These are phyloP conservation scores for Thelonectria discophora DNA, from an alignment of 2,329 filamentous ascomycete species.

Conservation along the genomic window DNA sequence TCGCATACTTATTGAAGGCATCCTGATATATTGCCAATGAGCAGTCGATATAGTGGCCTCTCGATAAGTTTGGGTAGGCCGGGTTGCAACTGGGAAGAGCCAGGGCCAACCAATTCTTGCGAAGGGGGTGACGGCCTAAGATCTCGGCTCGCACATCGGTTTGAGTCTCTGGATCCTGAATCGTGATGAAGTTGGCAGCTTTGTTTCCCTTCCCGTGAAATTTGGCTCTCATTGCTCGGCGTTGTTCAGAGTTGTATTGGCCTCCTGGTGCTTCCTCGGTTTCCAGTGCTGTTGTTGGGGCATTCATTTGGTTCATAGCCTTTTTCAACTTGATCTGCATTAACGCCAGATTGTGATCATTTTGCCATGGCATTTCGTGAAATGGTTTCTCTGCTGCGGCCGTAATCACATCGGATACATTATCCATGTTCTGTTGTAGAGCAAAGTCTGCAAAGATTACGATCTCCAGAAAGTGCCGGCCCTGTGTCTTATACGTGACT, in stretches of 20 bases:
- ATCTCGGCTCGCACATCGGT: neutral
- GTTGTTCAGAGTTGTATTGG: neutral
- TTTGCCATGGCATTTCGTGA: too few species aligned
- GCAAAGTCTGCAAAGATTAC: too few species aligned
- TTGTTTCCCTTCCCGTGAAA: neutral
- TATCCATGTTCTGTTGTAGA: too few species aligned
- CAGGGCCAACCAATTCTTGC: slow-evolving; percentile 1
- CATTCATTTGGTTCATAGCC: too few species aligned
- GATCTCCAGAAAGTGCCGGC: too few species aligned
- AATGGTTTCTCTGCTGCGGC: too few species aligned
- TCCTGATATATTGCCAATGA: neutral
- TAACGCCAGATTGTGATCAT: too few species aligned
- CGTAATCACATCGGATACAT: too few species aligned
- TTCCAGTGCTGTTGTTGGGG: too few species aligned
- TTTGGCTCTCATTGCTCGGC: neutral
- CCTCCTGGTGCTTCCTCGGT: too few species aligned
- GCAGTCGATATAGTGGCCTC: neutral
- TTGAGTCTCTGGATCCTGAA: neutral
- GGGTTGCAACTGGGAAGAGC: neutral
- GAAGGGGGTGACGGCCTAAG: neutral
- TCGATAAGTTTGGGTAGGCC: neutral
- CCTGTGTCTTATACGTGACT: too few species aligned
- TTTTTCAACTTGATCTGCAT: too few species aligned
- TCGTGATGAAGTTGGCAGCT: neutral
- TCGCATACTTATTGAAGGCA: neutral